These are phyloP conservation scores for Bertia moriformis DNA, from an alignment of 2,329 filamentous ascomycete genomes.

Conservation along the genomic window DNA sequence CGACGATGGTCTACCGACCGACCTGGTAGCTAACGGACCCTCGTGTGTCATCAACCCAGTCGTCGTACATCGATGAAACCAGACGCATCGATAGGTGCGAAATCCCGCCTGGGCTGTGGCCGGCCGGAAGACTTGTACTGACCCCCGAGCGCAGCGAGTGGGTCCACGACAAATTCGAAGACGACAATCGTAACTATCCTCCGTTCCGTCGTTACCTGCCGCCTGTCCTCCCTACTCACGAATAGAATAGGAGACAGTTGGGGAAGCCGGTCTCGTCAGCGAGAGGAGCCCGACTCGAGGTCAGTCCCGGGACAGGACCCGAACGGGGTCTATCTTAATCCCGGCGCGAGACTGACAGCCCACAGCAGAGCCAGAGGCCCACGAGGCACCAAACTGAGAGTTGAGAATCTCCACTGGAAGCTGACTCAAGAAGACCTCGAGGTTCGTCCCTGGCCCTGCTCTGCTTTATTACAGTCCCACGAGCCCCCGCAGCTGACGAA, in stretches of 20 bases:
- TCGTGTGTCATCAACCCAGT: too few species aligned
- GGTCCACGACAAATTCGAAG: conserved; percentile 84
- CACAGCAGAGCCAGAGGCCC: conserved; percentile 25
- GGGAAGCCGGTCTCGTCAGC: neutral
- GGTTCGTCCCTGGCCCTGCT: conserved; percentile 27
- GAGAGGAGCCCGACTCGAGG: neutral
- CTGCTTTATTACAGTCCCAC: conserved; percentile 3
- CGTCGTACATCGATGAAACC: conserved; percentile 32
- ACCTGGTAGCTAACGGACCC: too few species aligned
- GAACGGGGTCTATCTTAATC: conserved; percentile 4
- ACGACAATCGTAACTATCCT: conserved; percentile 34
- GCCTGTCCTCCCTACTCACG: too few species aligned
- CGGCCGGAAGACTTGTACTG: conserved; percentile 8
- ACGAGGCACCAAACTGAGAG: conserved; percentile 56
- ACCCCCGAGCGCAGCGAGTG: conserved; percentile 50
- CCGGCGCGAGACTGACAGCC: conserved; percentile 7
- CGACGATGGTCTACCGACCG: too few species aligned
- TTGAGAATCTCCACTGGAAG: conserved; percentile 88
- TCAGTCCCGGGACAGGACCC: conserved; percentile 4
- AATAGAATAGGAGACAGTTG: too few species aligned
- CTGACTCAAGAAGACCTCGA: conserved; percentile 71
- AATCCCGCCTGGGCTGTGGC: conserved; percentile 1
- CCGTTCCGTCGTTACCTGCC: too few species aligned
- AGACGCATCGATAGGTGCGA: conserved; percentile 59
- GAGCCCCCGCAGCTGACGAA: too few species aligned